phyloP scores from a whole-genome alignment of 1,284 basidiomycete genomes.

The Cryptococcus hybrid region DNA sequence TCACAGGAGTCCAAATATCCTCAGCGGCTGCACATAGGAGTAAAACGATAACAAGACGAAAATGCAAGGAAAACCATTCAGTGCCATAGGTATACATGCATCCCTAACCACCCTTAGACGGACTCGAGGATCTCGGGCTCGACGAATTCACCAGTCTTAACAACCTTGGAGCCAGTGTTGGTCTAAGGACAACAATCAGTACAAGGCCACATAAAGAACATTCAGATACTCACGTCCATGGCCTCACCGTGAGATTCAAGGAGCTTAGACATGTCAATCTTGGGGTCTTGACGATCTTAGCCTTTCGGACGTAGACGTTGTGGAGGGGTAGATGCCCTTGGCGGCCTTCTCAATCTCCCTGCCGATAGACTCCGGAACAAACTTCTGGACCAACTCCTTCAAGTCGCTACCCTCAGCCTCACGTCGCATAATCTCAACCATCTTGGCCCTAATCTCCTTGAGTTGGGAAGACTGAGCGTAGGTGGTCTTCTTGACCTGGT shows the following conservation, averaged over 20 bases:
- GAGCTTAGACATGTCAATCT: constrained; percentile 92
- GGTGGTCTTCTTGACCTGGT: constrained; percentile 98
- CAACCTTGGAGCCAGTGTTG: constrained; percentile 45
- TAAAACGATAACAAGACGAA: not conserved
- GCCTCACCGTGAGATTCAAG: constrained; percentile 95
- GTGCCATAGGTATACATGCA: constrained; percentile 39
- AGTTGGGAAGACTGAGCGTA: constrained; percentile 96
- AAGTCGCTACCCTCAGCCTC: constrained; percentile 95
- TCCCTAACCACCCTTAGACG: constrained; percentile 42
- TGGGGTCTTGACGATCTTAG: constrained; percentile 92
- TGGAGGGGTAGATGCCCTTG: constrained; percentile 90
- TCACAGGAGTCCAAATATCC: no score
- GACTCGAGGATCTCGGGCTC: constrained; percentile 51
- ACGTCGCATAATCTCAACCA: constrained; percentile 99
- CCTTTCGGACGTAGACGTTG: constrained; percentile 98
- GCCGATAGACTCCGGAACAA: constrained; percentile 98
- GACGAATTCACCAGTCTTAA: constrained; percentile 50
- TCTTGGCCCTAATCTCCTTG: constrained; percentile 98
- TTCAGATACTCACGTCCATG: constrained; percentile 66
- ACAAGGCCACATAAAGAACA: constrained; percentile 2
- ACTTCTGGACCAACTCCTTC: constrained; percentile 98
- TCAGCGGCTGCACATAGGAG: no score
- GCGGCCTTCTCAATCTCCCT: constrained; percentile 99
- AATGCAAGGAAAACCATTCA: not conserved
- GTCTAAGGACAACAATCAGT: constrained; percentile 12